phyloP scores from a whole-genome alignment of 2,329 filamentous ascomycete species.

The Cytospora piceicola region DNA sequence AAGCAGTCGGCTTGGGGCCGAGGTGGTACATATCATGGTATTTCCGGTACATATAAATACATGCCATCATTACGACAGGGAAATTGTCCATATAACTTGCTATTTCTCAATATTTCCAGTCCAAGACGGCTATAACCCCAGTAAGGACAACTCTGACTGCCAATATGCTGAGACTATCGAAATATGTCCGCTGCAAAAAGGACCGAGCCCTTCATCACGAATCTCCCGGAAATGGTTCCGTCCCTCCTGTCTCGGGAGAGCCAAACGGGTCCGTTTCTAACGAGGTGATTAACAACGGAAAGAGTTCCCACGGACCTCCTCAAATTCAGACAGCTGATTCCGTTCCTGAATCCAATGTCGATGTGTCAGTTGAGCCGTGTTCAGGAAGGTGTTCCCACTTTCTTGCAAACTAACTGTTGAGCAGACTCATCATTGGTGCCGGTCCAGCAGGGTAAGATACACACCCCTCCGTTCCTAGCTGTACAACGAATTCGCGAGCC shows the following conservation, averaged over 20 bases:
- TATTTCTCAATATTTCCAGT: not conserved
- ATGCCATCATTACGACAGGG: not conserved
- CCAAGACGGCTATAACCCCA: not conserved
- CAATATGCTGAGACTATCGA: not conserved
- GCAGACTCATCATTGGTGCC: constrained; percentile 36
- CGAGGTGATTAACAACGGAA: not conserved
- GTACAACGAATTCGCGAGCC: not conserved
- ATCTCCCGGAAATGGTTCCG: not conserved
- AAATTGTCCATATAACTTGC: not conserved
- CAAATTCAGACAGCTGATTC: not conserved
- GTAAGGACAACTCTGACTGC: not conserved
- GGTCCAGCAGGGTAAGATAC: constrained; percentile 39
- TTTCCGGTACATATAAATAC: not conserved
- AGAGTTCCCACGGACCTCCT: constrained; percentile 4
- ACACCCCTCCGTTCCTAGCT: not conserved
- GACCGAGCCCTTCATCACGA: not conserved
- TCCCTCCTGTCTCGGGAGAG: not conserved
- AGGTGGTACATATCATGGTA: not conserved
- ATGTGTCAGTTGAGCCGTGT: constrained; percentile 18
- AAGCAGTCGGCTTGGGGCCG: not conserved
- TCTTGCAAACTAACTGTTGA: not conserved
- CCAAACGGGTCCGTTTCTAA: not conserved
- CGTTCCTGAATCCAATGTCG: constrained; percentile 5
- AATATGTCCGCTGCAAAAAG: not conserved
- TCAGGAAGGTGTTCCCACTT: not conserved